A percentile compares a stretch with the other conserved stretches of the same genome.
These are phyloP conservation scores for Uronychia binucleata DNA, from an alignment of 73 alveolate genomes.

Conservation along the genomic window DNA sequence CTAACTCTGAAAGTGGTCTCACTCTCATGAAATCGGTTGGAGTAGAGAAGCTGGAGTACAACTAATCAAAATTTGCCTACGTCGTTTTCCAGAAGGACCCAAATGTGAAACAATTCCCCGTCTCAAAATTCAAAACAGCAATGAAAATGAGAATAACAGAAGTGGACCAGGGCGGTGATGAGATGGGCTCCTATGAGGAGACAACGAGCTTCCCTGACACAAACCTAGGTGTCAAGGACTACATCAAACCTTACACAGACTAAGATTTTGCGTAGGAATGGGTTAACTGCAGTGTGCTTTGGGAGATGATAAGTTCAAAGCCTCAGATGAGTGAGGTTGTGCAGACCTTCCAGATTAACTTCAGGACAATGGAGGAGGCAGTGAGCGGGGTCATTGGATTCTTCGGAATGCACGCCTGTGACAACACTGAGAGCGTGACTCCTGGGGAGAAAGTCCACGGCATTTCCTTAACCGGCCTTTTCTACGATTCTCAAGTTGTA, in stretches of 20 bases:
- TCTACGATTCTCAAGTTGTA: constrained; percentile 14
- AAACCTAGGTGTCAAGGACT: constrained; percentile 32
- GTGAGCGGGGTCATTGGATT: constrained; percentile 33
- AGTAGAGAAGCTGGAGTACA: constrained; percentile 11
- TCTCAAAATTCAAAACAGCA: constrained; percentile 11
- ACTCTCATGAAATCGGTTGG: not conserved
- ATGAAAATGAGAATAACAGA: constrained; percentile 45
- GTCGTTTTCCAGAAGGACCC: constrained; percentile 22
- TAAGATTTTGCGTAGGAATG: constrained; percentile 14
- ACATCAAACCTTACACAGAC: constrained; percentile 27
- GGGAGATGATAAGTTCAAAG: constrained; percentile 22
- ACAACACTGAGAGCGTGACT: constrained; percentile 34
- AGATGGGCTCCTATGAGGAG: constrained; percentile 64
- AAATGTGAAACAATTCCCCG: constrained; percentile 22
- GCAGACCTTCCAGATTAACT: constrained; percentile 33
- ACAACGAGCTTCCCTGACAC: constrained; percentile 30
- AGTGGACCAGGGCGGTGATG: constrained; percentile 55
- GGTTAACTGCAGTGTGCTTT: no score
- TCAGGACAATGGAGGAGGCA: constrained; percentile 43
- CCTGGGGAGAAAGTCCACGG: constrained; percentile 52
- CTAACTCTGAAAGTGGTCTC: constrained; percentile 13
- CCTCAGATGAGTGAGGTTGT: constrained; percentile 13
- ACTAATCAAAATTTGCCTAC: constrained; percentile 24
- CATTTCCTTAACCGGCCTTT: constrained; percentile 44
- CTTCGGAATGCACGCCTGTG: constrained; percentile 56